These are phyloP conservation scores for Zygnema circumcarinatum DNA, from an alignment of 139 green algal species.

Conservation along the genomic window DNA sequence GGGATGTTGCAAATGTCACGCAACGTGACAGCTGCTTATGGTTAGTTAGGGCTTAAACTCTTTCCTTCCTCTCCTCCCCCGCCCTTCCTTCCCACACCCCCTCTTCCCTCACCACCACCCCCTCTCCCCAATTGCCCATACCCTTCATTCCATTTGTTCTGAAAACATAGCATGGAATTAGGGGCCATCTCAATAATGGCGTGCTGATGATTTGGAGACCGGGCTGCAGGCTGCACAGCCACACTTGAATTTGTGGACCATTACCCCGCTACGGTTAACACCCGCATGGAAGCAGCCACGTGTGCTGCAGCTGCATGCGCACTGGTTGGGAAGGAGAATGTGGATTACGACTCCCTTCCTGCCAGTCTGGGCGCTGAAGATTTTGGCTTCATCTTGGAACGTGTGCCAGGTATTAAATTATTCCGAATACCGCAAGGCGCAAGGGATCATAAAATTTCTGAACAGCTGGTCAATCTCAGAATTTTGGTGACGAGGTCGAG, in stretches of 20 bases:
- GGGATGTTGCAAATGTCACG: conserved; percentile 19
- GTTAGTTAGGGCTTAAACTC: neutral
- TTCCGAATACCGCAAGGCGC: too few species aligned
- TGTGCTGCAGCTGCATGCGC: conserved; percentile 14
- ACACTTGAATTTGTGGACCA: conserved; percentile 35
- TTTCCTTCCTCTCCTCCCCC: neutral
- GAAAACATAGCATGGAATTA: too few species aligned
- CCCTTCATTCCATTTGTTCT: too few species aligned
- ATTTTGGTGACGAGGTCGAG: too few species aligned
- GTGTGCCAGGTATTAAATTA: conserved; percentile 35
- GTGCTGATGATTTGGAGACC: too few species aligned
- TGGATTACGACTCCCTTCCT: conserved; percentile 39
- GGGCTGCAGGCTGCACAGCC: conserved; percentile 50
- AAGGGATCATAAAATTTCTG: neutral
- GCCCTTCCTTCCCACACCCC: neutral
- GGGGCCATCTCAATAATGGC: too few species aligned
- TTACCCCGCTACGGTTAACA: conserved; percentile 56
- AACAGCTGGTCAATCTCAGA: too few species aligned
- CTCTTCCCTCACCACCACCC: conserved; percentile 1
- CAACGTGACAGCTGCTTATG: conserved; percentile 30
- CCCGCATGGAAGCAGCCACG: conserved; percentile 1
- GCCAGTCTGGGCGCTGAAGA: conserved; percentile 57
- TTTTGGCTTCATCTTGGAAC: conserved; percentile 57
- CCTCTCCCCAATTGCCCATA: too few species aligned
- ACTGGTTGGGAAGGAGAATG: neutral